Evolutionary conservation across 1,139 yeast genomes (phyloP).

Genomic region (Yamadazyma sp.): DNA sequence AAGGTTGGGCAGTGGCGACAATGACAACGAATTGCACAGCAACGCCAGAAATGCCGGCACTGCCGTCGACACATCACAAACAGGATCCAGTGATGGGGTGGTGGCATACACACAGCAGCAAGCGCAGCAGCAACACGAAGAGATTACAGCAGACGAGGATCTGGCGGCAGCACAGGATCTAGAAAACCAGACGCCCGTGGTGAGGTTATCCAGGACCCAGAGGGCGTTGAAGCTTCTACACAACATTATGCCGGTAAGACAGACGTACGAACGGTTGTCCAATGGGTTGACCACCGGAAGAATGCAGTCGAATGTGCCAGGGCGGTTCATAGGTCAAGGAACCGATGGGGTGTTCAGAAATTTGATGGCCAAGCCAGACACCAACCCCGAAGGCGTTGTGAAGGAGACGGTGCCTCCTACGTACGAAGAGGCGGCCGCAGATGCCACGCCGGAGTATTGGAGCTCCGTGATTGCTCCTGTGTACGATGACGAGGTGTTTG

Average conservation of each 20-base stretch:
- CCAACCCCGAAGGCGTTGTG: constrained; percentile 39
- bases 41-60: too few relatives aligned
- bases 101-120: background rate
- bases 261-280: constrained; percentile 45
- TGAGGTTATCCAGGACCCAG: constrained; percentile 25
- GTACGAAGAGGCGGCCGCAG: constrained; percentile 94
- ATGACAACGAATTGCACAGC: too few relatives aligned
- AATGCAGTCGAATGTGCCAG: constrained; percentile 46
- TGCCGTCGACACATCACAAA: constrained; percentile 9
- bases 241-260: constrained; percentile 39
- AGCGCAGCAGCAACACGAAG: background rate
- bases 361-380: constrained; percentile 81
- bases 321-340: constrained; percentile 53
- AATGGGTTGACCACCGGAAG: constrained; percentile 47
- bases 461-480: constrained; percentile 82
- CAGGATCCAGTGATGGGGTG: background rate
- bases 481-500: constrained; percentile 83
- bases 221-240: constrained; percentile 34
- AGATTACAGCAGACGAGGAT: background rate
- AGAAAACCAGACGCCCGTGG: constrained; percentile 22
- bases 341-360: constrained; percentile 93
- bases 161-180: constrained; percentile 8
- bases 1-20: constrained; percentile 3
- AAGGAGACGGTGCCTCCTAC: constrained; percentile 74
- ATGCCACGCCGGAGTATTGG: constrained; percentile 96